Base-by-base conservation (phyloP, 257 asterid species). In the Haberlea rhodopensis region DNA sequence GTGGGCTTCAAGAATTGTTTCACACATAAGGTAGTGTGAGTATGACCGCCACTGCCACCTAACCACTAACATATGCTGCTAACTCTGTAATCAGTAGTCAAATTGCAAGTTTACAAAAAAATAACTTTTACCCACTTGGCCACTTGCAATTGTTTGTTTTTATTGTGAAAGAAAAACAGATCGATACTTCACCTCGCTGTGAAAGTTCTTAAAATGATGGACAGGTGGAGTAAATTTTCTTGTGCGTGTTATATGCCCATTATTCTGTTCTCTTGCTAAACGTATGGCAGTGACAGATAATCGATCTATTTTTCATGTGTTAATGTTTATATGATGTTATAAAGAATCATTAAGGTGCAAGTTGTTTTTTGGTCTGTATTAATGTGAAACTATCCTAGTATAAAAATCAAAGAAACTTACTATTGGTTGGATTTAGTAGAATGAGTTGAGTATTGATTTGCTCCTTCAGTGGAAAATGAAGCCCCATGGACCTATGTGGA, bases 401-500 rank as follows among this genome's bases (percentile, higher is more conserved):
- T 15, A 1, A 3, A 43, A 13, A 43, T 43, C 20, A 15, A 43
- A 43, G 49, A 15, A 43, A 43, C 16, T 43, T 43, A 4, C 18
- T 11, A 5, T 11, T 37, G n/a, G 29, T 48, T 32, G 20, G 46
- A 37, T n/a, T 23, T 1, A 6, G n/a, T 2, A 8, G 11, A 6
- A 46, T 71, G 43, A 69, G 19, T 20, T 67, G 70, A 73, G 56
- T 73, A 53, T 28, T 16, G 49, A 52, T 9, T 18, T 63, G 29
- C 73, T 51, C 71, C 37, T 31, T 32, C 46, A 48, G 34, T 31
- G 27, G 29, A 68, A 63, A 34, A 76, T 80, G 89, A 72, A 65
- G 51, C 60, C 57, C 8, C 31, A 45, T 48, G n/a, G 53, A 6
- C 31, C 9, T 22, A 49, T 18, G 62, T 75, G 61, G 62, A 75